A percentile compares a stretch with the other conserved stretches of the same genome.
Conservation (phyloP, 352 stramenopile species). For the Pythium insidiosum region DNA sequence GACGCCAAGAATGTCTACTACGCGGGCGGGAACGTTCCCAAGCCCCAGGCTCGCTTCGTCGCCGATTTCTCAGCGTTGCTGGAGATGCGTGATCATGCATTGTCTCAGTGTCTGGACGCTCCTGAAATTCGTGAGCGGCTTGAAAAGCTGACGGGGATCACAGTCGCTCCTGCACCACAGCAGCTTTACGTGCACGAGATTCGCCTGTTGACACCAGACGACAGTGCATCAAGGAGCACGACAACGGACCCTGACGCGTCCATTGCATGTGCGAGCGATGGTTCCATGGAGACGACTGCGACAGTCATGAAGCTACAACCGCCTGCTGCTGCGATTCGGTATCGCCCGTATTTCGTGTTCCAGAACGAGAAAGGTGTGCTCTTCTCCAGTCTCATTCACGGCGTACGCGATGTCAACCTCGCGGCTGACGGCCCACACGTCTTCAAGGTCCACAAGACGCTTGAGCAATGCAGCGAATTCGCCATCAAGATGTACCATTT, state of each 20-base stretch:
- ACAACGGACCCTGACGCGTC: neutral
- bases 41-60: constrained; percentile 73
- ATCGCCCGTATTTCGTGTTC: constrained; percentile 80
- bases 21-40: constrained; percentile 41
- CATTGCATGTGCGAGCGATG: neutral
- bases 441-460: constrained; percentile 58
- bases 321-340: constrained; percentile 13
- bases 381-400: constrained; percentile 83
- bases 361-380: constrained; percentile 81
- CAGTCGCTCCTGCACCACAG: constrained; percentile 57
- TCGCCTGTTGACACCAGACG: constrained; percentile 23
- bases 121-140: constrained; percentile 53
- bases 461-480: constrained; percentile 60
- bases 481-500: constrained; percentile 85
- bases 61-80: constrained; percentile 70
- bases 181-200: constrained; percentile 79
- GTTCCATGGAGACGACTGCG: neutral
- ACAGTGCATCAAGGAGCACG: neutral
- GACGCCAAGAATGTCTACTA: constrained; percentile 69
- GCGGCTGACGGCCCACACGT: constrained; percentile 39
- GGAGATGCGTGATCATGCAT: constrained; percentile 60
- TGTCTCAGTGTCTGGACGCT: constrained; percentile 34
- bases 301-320: neutral
- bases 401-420: constrained; percentile 58
- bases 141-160: constrained; percentile 70